A percentile compares a stretch with the other conserved stretches of the same genome.
These are phyloP conservation scores for Chlorella sp. DNA, from an alignment of 139 green algal genomes.

Conservation along the genomic window DNA sequence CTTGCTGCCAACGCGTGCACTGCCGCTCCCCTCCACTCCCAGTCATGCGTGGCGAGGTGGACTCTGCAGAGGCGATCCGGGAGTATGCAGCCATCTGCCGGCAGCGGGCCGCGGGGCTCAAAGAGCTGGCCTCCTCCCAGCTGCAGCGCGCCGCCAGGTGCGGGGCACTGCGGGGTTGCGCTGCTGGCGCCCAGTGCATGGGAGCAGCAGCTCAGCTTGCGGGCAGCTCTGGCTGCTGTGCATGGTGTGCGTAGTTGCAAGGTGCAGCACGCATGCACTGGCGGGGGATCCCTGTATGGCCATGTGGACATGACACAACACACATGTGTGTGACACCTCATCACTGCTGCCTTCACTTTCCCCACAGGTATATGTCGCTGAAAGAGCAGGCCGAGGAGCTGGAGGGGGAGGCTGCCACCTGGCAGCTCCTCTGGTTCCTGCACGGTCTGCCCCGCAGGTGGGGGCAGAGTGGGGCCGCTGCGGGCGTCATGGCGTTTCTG, in stretches of 20 bases:
- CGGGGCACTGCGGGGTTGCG: background rate
- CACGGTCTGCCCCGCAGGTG: constrained; percentile 47
- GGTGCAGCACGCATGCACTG: too few relatives aligned
- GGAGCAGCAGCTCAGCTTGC: background rate
- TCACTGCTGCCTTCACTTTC: background rate
- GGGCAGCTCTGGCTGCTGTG: too few relatives aligned
- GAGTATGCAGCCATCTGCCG: constrained; percentile 41
- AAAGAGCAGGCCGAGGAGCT: constrained; percentile 62
- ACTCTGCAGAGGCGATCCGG: constrained; percentile 23
- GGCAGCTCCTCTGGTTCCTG: constrained; percentile 76
- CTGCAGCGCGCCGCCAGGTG: constrained; percentile 63
- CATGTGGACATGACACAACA: too few relatives aligned
- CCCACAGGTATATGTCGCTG: constrained; percentile 55
- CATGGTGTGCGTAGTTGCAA: too few relatives aligned
- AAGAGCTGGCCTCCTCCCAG: constrained; percentile 49
- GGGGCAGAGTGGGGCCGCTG: background rate
- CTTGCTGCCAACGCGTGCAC: background rate
- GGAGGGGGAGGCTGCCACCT: constrained; percentile 68
- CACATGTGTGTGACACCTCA: too few relatives aligned
- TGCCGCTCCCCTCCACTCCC: background rate
- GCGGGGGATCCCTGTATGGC: too few relatives aligned
- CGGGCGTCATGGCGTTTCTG: too few relatives aligned
- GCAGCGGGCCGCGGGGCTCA: constrained; percentile 31
- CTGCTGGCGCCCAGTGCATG: background rate
- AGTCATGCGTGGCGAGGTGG: constrained; percentile 37